Evolutionary conservation across 2,329 filamentous ascomycete genomes (phyloP).

Genomic region (Colletotrichum chrysophilum): DNA sequence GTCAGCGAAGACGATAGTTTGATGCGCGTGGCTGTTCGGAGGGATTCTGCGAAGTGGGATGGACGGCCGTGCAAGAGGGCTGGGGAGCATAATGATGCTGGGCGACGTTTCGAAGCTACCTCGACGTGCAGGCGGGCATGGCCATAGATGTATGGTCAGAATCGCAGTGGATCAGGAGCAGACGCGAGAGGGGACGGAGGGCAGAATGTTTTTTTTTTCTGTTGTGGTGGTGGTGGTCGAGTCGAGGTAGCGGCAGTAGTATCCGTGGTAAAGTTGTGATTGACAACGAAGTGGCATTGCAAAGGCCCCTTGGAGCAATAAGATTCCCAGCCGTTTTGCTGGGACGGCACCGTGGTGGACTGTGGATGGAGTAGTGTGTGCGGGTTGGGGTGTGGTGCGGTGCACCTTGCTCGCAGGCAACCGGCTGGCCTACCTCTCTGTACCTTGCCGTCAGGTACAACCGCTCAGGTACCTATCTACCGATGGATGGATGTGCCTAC

Average conservation of each 20-base stretch:
- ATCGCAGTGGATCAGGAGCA: background rate
- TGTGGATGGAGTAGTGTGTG: background rate
- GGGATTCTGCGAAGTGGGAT: slow-evolving; percentile 15
- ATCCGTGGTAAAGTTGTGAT: slow-evolving; percentile 6
- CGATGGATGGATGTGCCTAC: background rate
- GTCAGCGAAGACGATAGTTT: background rate
- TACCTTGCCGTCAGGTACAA: background rate
- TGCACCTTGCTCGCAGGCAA: background rate
- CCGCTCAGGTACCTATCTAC: background rate
- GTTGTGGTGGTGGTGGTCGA: background rate
- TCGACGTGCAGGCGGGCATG: slow-evolving; percentile 6
- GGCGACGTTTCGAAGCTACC: slow-evolving; percentile 15
- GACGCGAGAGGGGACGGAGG: background rate
- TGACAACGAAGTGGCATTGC: slow-evolving; percentile 21
- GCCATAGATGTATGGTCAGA: background rate
- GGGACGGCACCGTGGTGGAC: slow-evolving; percentile 16
- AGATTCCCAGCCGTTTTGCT: slow-evolving; percentile 22
- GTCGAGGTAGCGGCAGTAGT: background rate
- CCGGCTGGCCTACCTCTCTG: background rate
- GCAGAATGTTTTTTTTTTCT: slow-evolving; percentile 9
- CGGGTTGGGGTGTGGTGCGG: background rate
- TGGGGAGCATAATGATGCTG: slow-evolving; percentile 23
- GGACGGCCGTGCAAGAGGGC: slow-evolving; percentile 18
- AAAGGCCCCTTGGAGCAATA: slow-evolving; percentile 21
- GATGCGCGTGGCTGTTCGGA: slow-evolving; percentile 7